Base-by-base conservation (phyloP, 108 stramenopile species). In the Chaetoceros tenuissimus region DNA sequence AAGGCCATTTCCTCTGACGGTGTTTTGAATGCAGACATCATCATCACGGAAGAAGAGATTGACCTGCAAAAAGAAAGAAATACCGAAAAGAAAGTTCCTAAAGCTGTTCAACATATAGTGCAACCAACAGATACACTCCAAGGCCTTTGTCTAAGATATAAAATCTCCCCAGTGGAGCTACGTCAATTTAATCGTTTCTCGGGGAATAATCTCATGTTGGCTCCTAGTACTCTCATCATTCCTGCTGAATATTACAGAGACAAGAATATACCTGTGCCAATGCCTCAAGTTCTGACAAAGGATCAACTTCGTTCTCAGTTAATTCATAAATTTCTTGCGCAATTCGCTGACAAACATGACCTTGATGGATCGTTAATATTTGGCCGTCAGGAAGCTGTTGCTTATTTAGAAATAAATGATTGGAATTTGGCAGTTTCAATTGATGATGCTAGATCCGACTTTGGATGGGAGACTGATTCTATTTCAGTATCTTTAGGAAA, bases 111-210 rank as follows among this genome's bases (percentile, higher is more conserved):
- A 26, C 83, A 84, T 55, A 28, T 52, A 7, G 60, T 81, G 8
- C 17, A 31, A 24, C 31, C 57, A 1, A 59, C 77, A 13, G 85
- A 86, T 48, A 86, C 85, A 0, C 78, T 86, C 63, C 55, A 67
- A 30, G 85, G 85, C 20, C 60, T 86, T 40, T 82, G 81, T 54
- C 43, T 86, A 0, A 24, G 62, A 17, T 86, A 86, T 51, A 74
- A 75, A 56, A 49, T 82, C 20, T 73, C 73, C 27, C 69, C 85
- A 3, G 52, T 53, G 1, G 68, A 78, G 63, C 59, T 86, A 0
- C 64, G 85, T 20, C 56, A 71, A 24, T 77, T 72, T 18, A 86
- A 86, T 55, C 55, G 64, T n/a, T 78, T 86, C 59, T 60, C 66
- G 47, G 85, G 81, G 10, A 56, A 61, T 1, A 79, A 80, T 51